Evolutionary conservation across 495 filamentous ascomycete species (phyloP).

Genomic region (Pyrenula massariospora): DNA sequence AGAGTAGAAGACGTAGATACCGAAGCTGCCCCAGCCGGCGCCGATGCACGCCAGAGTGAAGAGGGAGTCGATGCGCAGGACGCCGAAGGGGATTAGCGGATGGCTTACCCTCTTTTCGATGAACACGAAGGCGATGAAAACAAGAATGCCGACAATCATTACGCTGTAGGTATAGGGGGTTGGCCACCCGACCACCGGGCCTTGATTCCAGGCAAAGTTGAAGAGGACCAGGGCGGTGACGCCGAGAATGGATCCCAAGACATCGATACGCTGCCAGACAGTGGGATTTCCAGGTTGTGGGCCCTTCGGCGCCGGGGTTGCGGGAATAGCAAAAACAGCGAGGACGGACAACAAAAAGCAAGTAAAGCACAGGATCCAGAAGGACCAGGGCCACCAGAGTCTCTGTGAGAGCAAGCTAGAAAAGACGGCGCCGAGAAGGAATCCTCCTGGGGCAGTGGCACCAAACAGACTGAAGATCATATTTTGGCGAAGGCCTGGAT

Average conservation of each 20-base stretch:
- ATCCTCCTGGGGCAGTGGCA: constrained; percentile 43
- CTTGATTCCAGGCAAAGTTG: constrained; percentile 54
- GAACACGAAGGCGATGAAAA: constrained; percentile 36
- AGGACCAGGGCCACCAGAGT: constrained; percentile 53
- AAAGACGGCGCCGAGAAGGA: constrained; percentile 37
- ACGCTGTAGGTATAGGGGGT: constrained; percentile 38
- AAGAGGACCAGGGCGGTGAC: constrained; percentile 44
- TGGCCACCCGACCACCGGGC: constrained; percentile 43
- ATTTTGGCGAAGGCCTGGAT: constrained; percentile 38
- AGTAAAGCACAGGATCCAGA: constrained; percentile 41
- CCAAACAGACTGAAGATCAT: constrained; percentile 52
- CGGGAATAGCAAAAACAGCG: constrained; percentile 36
- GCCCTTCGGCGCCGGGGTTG: constrained; percentile 17
- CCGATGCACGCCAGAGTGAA: constrained; percentile 44
- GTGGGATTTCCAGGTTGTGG: constrained; percentile 7
- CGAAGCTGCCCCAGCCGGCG: constrained; percentile 49
- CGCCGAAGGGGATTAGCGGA: constrained; percentile 43
- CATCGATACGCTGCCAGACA: constrained; percentile 32
- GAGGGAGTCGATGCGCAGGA: constrained; percentile 33
- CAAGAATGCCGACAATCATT: constrained; percentile 42
- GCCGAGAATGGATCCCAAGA: constrained; percentile 34
- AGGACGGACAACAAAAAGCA: constrained; percentile 28
- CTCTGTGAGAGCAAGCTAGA: constrained; percentile 35
- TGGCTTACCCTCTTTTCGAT: constrained; percentile 32
- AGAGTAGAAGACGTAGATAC: constrained; percentile 48